Percentiles rank a stretch among this genome's conserved stretches.
Conservation (phyloP, 768 basidiomycete species). For the Tephrocybe sp. region DNA sequence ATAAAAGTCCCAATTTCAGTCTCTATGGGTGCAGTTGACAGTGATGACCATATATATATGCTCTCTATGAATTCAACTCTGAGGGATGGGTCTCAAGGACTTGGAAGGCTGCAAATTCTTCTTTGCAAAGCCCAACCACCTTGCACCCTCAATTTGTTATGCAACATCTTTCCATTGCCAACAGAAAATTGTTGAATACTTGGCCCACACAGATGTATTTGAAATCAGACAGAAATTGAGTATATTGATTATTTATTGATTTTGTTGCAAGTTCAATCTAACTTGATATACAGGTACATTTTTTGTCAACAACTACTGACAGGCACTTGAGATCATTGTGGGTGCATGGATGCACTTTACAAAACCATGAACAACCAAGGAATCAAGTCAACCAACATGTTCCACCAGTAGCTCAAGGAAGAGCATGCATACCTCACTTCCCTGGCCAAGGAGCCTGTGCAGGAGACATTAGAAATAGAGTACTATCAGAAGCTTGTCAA, state of each 20-base stretch:
- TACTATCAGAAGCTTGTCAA: constrained; percentile 1
- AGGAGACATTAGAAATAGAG: constrained; percentile 1
- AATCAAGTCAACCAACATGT: background rate
- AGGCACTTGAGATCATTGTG: background rate
- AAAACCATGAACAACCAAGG: constrained; percentile 5
- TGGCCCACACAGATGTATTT: constrained; percentile 5
- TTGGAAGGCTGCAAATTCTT: constrained; percentile 27
- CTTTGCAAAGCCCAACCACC: constrained; percentile 26
- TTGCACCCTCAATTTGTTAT: constrained; percentile 19
- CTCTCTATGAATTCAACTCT: too few relatives aligned
- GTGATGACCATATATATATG: too few relatives aligned
- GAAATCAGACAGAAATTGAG: constrained; percentile 10
- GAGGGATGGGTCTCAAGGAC: constrained; percentile 28
- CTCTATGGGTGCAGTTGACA: too few relatives aligned
- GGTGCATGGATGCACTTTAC: background rate
- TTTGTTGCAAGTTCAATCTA: background rate
- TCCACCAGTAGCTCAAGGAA: background rate
- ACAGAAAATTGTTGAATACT: constrained; percentile 1
- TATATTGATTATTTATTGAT: background rate
- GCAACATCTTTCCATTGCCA: background rate
- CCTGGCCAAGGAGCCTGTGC: constrained; percentile 3
- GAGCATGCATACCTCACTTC: background rate
- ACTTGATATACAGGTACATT: background rate
- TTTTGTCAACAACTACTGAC: constrained; percentile 7
- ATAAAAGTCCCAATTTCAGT: too few relatives aligned